phyloP scores from a whole-genome alignment of 495 filamentous ascomycete genomes.

The Talaromyces wortmannii region DNA sequence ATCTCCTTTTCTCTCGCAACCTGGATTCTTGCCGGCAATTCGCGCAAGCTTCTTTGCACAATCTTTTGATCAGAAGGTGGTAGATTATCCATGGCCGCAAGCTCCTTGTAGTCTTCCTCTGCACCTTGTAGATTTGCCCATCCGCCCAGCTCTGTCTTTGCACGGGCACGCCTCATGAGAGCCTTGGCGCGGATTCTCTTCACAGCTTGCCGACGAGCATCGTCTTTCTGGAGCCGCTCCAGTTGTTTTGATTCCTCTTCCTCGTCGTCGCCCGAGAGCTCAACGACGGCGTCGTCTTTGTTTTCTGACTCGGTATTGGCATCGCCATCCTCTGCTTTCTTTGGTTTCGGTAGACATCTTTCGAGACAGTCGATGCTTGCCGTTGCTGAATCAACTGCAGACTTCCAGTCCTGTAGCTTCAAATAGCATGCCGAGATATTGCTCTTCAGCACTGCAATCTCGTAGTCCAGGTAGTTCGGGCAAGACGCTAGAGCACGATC shows the following conservation, averaged over 20 bases:
- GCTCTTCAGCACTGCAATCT: constrained; percentile 76
- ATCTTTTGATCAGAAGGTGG: constrained; percentile 55
- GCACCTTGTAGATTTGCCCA: constrained; percentile 83
- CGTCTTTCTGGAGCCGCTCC: constrained; percentile 41
- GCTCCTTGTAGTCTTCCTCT: constrained; percentile 63
- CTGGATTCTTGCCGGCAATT: constrained; percentile 60
- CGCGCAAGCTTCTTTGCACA: constrained; percentile 56
- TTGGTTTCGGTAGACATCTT: constrained; percentile 41
- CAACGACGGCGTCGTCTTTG: constrained; percentile 32
- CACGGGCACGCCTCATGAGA: constrained; percentile 77
- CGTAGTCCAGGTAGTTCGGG: constrained; percentile 84
- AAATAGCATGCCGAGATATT: constrained; percentile 91
- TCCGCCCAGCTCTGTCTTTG: constrained; percentile 58
- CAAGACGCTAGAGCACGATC: constrained; percentile 75
- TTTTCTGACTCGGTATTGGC: constrained; percentile 7
- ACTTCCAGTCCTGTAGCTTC: constrained; percentile 82
- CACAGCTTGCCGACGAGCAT: constrained; percentile 54
- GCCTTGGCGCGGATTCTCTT: constrained; percentile 77
- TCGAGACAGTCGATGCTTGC: constrained; percentile 67
- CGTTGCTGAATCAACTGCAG: constrained; percentile 67
- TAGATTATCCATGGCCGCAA: constrained; percentile 52
- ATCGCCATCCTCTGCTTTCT: constrained; percentile 9
- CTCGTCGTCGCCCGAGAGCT: constrained; percentile 48
- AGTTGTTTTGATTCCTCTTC: constrained; percentile 52
- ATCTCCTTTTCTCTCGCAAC: constrained; percentile 78